Conservation (phyloP, 2,329 filamentous ascomycete genomes). For the Colletotrichum musae region DNA sequence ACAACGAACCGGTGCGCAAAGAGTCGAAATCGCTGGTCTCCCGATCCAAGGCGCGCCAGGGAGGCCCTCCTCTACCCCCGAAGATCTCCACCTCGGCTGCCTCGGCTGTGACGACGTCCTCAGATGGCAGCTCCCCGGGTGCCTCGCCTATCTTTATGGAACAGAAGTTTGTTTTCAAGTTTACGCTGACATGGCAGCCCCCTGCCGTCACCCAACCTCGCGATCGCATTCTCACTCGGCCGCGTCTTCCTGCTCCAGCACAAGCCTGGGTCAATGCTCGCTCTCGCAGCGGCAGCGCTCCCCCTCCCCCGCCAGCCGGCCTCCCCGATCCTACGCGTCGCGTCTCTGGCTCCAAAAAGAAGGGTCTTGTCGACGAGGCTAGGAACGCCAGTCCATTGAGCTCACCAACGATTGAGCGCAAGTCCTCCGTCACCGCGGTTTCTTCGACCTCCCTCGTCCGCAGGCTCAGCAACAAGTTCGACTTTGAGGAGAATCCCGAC, state of each 20-base stretch:
- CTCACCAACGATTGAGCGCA: conserved; percentile 48
- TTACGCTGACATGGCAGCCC: conserved; percentile 77
- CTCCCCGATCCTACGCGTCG: conserved; percentile 62
- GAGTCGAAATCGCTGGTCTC: conserved; percentile 58
- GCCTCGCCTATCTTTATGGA: conserved; percentile 69
- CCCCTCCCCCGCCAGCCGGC: conserved; percentile 52
- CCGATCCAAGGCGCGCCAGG: conserved; percentile 29
- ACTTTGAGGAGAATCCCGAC: conserved; percentile 33
- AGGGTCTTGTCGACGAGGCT: conserved; percentile 65
- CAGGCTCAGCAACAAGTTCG: conserved; percentile 40
- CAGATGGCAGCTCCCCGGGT: conserved; percentile 68
- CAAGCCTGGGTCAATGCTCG: conserved; percentile 72
- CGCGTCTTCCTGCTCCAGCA: conserved; percentile 78
- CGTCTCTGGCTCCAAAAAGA: conserved; percentile 61
- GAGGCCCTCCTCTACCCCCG: conserved; percentile 52
- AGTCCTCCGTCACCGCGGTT: conserved; percentile 40
- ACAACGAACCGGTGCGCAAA: conserved; percentile 65
- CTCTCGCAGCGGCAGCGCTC: conserved; percentile 55
- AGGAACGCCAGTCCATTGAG: conserved; percentile 62
- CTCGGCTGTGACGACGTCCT: conserved; percentile 53
- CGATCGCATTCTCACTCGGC: conserved; percentile 75
- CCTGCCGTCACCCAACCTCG: conserved; percentile 66
- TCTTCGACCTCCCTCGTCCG: conserved; percentile 36
- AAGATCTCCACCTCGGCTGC: conserved; percentile 50
- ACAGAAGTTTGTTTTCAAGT: conserved; percentile 79